Conservation (phyloP, 306 rosid genomes). For the Cicer chorassanicum region DNA sequence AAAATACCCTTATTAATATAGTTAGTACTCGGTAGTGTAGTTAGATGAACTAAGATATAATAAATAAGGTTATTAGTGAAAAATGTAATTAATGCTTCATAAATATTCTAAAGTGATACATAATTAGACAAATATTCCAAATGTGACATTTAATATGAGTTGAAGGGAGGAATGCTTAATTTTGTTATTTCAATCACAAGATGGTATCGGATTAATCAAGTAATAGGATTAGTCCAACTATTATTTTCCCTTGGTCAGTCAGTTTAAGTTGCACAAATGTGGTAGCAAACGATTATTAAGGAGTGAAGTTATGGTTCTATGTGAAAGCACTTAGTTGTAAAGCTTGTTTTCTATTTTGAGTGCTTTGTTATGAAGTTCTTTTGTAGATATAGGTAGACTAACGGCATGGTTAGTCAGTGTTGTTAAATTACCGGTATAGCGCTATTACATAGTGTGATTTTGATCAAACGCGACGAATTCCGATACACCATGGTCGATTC, state of each 20-base stretch:
- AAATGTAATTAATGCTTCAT: too few species aligned
- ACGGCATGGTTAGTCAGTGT: not conserved
- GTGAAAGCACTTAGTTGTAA: not conserved
- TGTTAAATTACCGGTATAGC: too few species aligned
- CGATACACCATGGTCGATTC: too few species aligned
- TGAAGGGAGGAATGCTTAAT: not conserved
- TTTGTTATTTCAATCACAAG: conserved; percentile 7
- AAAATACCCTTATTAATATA: too few species aligned
- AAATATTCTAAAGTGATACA: too few species aligned
- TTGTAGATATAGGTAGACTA: not conserved
- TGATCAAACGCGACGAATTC: too few species aligned
- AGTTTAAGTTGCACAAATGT: not conserved
- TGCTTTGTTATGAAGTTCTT: not conserved
- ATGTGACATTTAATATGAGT: too few species aligned
- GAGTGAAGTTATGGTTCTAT: not conserved
- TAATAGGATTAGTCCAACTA: not conserved
- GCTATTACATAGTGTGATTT: too few species aligned
- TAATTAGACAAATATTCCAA: too few species aligned
- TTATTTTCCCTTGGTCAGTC: conserved; percentile 8
- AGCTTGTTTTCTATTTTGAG: conserved; percentile 24
- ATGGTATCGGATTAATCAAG: not conserved
- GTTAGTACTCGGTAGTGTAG: too few species aligned
- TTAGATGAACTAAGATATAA: too few species aligned
- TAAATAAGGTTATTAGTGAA: too few species aligned
- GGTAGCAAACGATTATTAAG: not conserved